Evolutionary conservation across 2,329 filamentous ascomycete species (phyloP).

Genomic region (Fusarium dimerum): DNA sequence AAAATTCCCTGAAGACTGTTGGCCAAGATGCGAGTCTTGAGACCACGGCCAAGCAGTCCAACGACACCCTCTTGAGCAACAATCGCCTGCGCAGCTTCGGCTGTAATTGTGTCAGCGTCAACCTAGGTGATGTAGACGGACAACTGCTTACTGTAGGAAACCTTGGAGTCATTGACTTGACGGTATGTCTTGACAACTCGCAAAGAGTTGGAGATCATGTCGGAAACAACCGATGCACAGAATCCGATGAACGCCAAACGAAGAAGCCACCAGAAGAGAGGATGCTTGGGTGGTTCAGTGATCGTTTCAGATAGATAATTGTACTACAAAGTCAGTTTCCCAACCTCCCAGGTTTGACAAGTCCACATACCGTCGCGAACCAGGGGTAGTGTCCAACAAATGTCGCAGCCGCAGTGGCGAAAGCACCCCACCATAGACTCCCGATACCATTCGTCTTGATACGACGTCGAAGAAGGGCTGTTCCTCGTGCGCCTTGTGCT

Average conservation of each 20-base stretch:
- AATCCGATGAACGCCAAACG: constrained; percentile 42
- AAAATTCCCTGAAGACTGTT: constrained; percentile 49
- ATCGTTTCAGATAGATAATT: constrained; percentile 43
- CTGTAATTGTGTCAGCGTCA: constrained; percentile 22
- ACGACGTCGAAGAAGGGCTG: constrained; percentile 43
- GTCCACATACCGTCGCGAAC: constrained; percentile 45
- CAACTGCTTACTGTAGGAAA: constrained; percentile 43
- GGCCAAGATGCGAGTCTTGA: constrained; percentile 49
- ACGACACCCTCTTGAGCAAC: constrained; percentile 42
- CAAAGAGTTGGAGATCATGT: constrained; percentile 49
- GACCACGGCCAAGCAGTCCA: constrained; percentile 46
- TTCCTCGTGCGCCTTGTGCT: constrained; percentile 46
- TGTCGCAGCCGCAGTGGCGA: constrained; percentile 49
- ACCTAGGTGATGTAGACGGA: not conserved
- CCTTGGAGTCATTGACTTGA: constrained; percentile 49
- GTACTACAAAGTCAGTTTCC: constrained; percentile 35
- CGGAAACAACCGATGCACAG: constrained; percentile 46
- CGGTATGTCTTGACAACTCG: constrained; percentile 51
- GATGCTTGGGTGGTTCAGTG: constrained; percentile 41
- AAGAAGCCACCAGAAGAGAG: constrained; percentile 43
- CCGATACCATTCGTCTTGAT: constrained; percentile 46
- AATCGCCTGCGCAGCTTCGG: constrained; percentile 43
- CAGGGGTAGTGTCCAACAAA: constrained; percentile 53
- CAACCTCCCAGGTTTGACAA: rapidly evolving
- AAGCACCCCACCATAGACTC: constrained; percentile 51